A percentile compares a stretch with the other conserved stretches of the same genome.
Conservation (phyloP, 1,139 yeast genomes). For the Diutina scorzettiae region DNA sequence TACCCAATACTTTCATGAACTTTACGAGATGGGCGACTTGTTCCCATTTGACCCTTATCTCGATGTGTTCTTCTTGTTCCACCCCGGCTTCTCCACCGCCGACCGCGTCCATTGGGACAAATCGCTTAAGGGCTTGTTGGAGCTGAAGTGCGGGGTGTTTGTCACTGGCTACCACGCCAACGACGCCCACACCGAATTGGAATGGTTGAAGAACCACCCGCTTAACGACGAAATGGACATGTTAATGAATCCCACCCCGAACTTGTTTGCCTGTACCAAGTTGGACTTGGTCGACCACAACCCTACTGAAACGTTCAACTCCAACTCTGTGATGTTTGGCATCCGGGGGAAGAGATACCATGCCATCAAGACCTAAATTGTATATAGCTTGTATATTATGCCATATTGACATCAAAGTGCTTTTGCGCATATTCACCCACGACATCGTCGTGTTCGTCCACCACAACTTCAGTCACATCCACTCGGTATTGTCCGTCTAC, state of each 20-base stretch:
- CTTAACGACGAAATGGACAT: conserved; percentile 61
- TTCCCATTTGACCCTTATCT: conserved; percentile 97
- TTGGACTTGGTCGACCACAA: conserved; percentile 87
- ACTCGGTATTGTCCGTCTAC: conserved; percentile 26
- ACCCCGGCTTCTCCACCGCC: conserved; percentile 85
- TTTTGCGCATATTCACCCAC: background rate
- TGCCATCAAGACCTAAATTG: conserved; percentile 39
- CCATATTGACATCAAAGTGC: background rate
- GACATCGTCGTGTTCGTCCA: conserved; percentile 22
- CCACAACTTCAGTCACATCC: conserved; percentile 40
- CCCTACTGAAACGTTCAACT: conserved; percentile 88
- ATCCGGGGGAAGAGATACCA: conserved; percentile 95
- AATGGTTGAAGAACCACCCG: conserved; percentile 53
- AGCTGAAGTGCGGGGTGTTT: conserved; percentile 84
- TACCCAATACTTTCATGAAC: conserved; percentile 81
- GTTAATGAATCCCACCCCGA: conserved; percentile 61
- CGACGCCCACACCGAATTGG: conserved; percentile 60
- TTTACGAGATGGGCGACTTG: conserved; percentile 84
- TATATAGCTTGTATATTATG: conserved; percentile 9
- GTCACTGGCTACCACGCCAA: conserved; percentile 80
- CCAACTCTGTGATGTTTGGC: conserved; percentile 80
- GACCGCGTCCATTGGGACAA: conserved; percentile 76
- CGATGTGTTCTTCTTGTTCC: conserved; percentile 87
- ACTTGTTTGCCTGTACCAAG: conserved; percentile 74
- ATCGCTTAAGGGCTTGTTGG: conserved; percentile 75